Evolutionary conservation across 306 rosid species (phyloP), one percentile per base, ranked within the genome.

Genomic region (Fagus crenata): DNA sequence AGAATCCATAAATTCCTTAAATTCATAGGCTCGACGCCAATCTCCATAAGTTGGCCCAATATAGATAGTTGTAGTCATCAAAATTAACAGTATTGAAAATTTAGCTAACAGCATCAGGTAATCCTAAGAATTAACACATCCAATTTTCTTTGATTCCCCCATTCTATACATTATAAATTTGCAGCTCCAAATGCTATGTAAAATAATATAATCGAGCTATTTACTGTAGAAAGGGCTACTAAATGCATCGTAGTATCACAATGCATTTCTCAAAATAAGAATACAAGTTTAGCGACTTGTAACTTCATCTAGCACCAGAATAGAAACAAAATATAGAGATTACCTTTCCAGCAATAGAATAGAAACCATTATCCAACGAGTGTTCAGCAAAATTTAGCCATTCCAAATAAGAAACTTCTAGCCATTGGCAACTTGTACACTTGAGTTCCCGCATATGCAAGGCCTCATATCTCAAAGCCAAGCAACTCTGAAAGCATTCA

Each of bases 391-490:
- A 90, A 73, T 69, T 83, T 40, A 86, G 69, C 97, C 98, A 92
- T 76, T 94, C 97, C 71, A 5, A 35, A 42, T 81, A 82, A 6
- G 83, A 87, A 77, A 94, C 97, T 65, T 84, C 82, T 13, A 92
- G 85, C 92, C 88, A 83, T 18, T 74, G 81, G 61, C 73, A 69
- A 74, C 80, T 89, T 18, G 82, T 40, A 8, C 92, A 90, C 78
- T 83, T 85, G 67, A 76, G 72, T 9, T 90, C 90, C 55, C 92
- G 84, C 87, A 92, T 53, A 79, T 83, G 76, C 82, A 95, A 88
- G 79, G 90, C 97, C 80, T 95, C 98, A 46, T 95, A 92, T 80
- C 96, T 87, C 89, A 95, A 78, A 13, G 97, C 98, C 86, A 92
- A 86, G 82, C 93, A 92, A 84, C 91, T 95, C 97, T 90, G 69